Percentiles rank a stretch among this genome's conserved stretches.
Evolutionary conservation across 2,329 filamentous ascomycete species (phyloP).

Genomic region (Fonsecaea erecta): DNA sequence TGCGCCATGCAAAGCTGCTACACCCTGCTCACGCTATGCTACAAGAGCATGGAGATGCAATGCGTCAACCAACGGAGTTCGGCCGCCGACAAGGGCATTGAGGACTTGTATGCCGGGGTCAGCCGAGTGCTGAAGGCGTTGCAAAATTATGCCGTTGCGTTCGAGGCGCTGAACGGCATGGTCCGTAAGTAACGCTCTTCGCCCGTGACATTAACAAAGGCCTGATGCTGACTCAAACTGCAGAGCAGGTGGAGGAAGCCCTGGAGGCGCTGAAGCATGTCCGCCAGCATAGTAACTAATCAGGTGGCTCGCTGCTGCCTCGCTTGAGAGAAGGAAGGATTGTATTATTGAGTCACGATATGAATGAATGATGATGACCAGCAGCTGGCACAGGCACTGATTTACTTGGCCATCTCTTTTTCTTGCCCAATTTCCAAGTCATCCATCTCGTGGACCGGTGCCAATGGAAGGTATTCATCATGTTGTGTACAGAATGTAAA

Average conservation of each 20-base stretch:
- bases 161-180: constrained; percentile 23
- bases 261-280: constrained; percentile 13
- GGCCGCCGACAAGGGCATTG: constrained; percentile 13
- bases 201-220: neutral
- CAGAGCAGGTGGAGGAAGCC: constrained; percentile 18
- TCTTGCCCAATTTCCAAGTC: too few relatives aligned
- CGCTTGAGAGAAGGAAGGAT: neutral
- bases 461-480: too few relatives aligned
- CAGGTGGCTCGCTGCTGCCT: neutral
- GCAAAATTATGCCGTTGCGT: constrained; percentile 20
- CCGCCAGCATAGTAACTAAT: neutral
- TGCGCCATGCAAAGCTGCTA: constrained; percentile 24
- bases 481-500: too few relatives aligned
- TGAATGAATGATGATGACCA: too few relatives aligned
- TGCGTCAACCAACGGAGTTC: constrained; percentile 5
- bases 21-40: constrained; percentile 21
- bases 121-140: constrained; percentile 14
- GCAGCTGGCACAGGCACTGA: neutral
- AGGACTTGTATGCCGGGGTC: constrained; percentile 18
- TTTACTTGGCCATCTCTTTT: neutral
- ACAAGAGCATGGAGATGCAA: constrained; percentile 15
- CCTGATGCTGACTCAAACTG: neutral
- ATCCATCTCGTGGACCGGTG: too few relatives aligned
- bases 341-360: neutral
- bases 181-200: constrained; percentile 5